Percentiles rank a stretch among this genome's conserved stretches.
phyloP scores from a whole-genome alignment of 805 yeast genomes.

The Ogataea henricii region DNA sequence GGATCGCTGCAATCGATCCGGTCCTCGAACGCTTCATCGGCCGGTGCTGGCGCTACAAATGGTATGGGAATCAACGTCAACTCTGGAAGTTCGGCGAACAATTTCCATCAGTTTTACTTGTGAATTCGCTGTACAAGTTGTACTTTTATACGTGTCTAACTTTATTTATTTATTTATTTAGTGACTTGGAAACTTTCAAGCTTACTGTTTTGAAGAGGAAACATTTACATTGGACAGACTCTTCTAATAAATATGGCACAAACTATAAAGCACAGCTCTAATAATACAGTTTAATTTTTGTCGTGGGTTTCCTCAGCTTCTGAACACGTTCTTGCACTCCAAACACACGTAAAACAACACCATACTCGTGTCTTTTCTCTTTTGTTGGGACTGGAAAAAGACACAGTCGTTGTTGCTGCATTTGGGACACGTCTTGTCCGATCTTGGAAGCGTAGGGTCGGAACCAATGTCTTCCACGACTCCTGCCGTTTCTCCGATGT shows the following conservation, averaged over 20 bases:
- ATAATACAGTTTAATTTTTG: neutral
- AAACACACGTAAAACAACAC: conserved; percentile 89
- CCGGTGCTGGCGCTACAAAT: conserved; percentile 4
- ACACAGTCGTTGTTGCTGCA: conserved; percentile 91
- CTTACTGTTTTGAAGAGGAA: too few relatives aligned
- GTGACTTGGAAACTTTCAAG: neutral
- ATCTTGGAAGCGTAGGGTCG: conserved; percentile 97
- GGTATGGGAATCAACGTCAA: conserved; percentile 19
- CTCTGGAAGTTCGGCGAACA: conserved; percentile 9
- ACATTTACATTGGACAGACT: neutral
- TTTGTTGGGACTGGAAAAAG: conserved; percentile 95
- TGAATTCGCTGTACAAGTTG: conserved; percentile 15
- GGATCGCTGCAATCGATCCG: conserved; percentile 26
- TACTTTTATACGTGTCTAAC: too few relatives aligned
- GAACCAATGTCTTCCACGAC: conserved; percentile 93
- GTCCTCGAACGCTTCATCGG: conserved; percentile 3
- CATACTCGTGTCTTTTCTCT: conserved; percentile 95
- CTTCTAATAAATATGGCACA: neutral
- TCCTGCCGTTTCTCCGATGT: conserved; percentile 95
- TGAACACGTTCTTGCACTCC: conserved; percentile 76
- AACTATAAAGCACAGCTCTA: conserved; percentile 4
- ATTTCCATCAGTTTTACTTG: conserved; percentile 33
- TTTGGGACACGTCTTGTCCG: conserved; percentile 89
- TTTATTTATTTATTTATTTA: conserved; percentile 2
- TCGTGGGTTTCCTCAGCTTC: conserved; percentile 28